These are phyloP conservation scores for Cyberlindnera samutprakarnensis DNA, from an alignment of 805 yeast genomes.

Conservation along the genomic window DNA sequence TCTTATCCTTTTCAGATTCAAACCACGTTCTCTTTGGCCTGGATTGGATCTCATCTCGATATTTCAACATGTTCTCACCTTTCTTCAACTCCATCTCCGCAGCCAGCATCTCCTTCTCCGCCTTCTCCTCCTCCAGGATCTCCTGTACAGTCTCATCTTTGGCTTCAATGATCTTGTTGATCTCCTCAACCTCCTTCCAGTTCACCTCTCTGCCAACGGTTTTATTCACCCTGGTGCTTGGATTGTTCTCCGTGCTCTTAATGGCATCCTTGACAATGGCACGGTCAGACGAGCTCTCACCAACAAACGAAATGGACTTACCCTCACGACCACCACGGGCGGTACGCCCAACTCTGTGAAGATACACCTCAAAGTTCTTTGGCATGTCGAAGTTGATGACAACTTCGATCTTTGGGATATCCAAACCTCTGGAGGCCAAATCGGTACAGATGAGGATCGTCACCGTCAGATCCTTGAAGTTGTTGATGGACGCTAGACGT, in stretches of 20 bases:
- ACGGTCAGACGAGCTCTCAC: constrained; percentile 84
- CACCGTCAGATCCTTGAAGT: constrained; percentile 73
- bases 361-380: constrained; percentile 78
- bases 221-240: constrained; percentile 36
- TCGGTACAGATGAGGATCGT: constrained; percentile 94
- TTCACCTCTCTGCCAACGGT: constrained; percentile 89
- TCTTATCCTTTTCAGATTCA: constrained; percentile 44
- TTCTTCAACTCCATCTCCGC: constrained; percentile 89
- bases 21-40: constrained; percentile 98
- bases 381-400: constrained; percentile 97
- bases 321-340: constrained; percentile 99
- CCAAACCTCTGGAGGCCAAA: constrained; percentile 98
- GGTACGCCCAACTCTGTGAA: constrained; percentile 98
- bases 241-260: constrained; percentile 47
- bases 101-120: constrained; percentile 73
- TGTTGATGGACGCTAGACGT: constrained; percentile 76
- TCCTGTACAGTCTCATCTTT: constrained; percentile 62
- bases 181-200: constrained; percentile 75
- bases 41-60: constrained; percentile 73
- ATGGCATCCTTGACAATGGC: constrained; percentile 86
- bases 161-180: constrained; percentile 51
- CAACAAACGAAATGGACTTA: constrained; percentile 86
- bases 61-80: constrained; percentile 78
- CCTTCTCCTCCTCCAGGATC: constrained; percentile 79
- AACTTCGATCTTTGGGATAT: constrained; percentile 94